Conservation (phyloP, 2,329 filamentous ascomycete genomes). For the Endoconidiophora laricicola region DNA sequence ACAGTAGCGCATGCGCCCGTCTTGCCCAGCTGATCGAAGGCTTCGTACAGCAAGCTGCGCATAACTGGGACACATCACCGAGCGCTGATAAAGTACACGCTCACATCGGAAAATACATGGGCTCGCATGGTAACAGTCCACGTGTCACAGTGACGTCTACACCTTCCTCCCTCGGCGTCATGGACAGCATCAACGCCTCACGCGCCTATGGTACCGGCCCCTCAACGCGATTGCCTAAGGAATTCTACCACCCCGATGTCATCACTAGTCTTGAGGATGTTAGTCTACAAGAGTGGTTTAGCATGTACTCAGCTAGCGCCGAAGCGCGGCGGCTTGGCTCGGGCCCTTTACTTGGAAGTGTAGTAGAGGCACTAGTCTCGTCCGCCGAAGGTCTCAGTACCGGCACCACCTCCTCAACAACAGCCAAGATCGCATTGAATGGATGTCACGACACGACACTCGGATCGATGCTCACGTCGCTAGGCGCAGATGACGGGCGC, state of each 20-base stretch:
- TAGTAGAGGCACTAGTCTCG: constrained; percentile 59
- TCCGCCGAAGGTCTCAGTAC: constrained; percentile 39
- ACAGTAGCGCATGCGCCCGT: constrained; percentile 56
- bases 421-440: constrained; percentile 51
- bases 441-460: constrained; percentile 93
- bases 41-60: constrained; percentile 55
- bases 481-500: constrained; percentile 59
- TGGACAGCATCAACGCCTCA: constrained; percentile 87
- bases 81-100: constrained; percentile 75
- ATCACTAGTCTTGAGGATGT: constrained; percentile 57
- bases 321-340: constrained; percentile 88
- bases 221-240: constrained; percentile 58
- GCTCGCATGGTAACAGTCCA: constrained; percentile 30
- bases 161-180: constrained; percentile 48
- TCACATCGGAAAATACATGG: constrained; percentile 69
- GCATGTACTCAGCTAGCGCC: constrained; percentile 63
- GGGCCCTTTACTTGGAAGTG: constrained; percentile 66
- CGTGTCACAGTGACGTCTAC: constrained; percentile 68
- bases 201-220: constrained; percentile 56
- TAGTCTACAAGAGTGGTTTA: constrained; percentile 81
- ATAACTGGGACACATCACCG: constrained; percentile 56
- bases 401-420: background rate
- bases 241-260: constrained; percentile 71
- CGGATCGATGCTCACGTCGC: constrained; percentile 56
- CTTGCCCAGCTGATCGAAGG: constrained; percentile 53